These are phyloP conservation scores for Eucalyptus paniculata DNA, from an alignment of 345 rosid genomes.

Conservation along the genomic window DNA sequence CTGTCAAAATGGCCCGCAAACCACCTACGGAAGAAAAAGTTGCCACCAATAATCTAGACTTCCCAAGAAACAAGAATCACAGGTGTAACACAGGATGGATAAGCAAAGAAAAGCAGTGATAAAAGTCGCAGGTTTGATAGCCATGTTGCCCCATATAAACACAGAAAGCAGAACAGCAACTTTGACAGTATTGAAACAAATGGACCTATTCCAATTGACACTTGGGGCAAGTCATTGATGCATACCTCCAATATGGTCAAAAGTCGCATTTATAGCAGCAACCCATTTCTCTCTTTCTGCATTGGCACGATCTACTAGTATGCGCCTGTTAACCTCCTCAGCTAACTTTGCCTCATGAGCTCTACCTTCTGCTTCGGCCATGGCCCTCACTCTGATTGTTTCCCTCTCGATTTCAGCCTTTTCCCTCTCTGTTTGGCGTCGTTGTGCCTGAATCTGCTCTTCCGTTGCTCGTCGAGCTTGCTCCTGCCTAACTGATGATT, in stretches of 20 bases:
- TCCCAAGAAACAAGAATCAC: background rate
- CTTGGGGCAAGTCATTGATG: background rate
- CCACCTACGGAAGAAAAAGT: constrained; percentile 45
- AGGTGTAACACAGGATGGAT: background rate
- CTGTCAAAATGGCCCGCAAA: constrained; percentile 77
- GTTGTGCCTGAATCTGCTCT: constrained; percentile 92
- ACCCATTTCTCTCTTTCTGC: constrained; percentile 98
- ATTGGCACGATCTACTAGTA: constrained; percentile 88
- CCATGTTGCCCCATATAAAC: background rate
- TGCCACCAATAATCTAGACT: background rate
- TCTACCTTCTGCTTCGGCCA: constrained; percentile 99
- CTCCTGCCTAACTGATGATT: constrained; percentile 78
- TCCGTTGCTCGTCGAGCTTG: constrained; percentile 89
- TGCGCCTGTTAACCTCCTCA: constrained; percentile 86
- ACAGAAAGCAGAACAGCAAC: background rate
- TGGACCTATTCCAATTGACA: background rate
- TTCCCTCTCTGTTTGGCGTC: constrained; percentile 89
- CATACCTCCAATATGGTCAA: constrained; percentile 93
- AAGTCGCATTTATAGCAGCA: constrained; percentile 87
- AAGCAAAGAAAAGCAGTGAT: background rate
- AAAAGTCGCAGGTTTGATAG: background rate
- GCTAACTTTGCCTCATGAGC: constrained; percentile 94
- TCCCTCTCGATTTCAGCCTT: constrained; percentile 98
- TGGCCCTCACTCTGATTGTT: constrained; percentile 83
- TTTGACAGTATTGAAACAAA: background rate